These are phyloP conservation scores for Volvariella surrecta DNA, from an alignment of 1,284 basidiomycete species.

Conservation along the genomic window DNA sequence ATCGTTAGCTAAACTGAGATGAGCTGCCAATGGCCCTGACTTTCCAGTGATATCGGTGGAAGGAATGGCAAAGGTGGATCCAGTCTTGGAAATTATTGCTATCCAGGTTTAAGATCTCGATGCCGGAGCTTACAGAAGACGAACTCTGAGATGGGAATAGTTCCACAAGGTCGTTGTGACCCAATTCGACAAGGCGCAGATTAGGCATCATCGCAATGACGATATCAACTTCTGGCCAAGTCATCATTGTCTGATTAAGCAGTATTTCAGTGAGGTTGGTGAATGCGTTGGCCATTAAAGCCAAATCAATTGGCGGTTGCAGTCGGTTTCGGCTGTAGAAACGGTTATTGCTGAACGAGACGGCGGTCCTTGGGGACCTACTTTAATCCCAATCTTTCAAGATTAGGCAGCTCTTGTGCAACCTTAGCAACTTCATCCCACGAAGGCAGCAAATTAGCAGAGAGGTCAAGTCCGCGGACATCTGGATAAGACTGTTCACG, in stretches of 20 bases:
- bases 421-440: slow-evolving; percentile 73
- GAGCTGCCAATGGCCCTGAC: slow-evolving; percentile 15
- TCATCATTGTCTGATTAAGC: slow-evolving; percentile 65
- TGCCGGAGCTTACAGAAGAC: slow-evolving; percentile 17
- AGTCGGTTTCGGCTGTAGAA: slow-evolving; percentile 53
- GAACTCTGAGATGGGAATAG: slow-evolving; percentile 20
- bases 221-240: slow-evolving; percentile 60
- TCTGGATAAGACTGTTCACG: slow-evolving; percentile 33
- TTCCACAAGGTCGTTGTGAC: slow-evolving; percentile 56
- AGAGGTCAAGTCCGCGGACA: slow-evolving; percentile 76
- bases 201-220: slow-evolving; percentile 50
- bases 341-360: slow-evolving; percentile 16
- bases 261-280: slow-evolving; percentile 54
- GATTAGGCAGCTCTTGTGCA: slow-evolving; percentile 46
- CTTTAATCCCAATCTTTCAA: slow-evolving; percentile 75
- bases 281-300: slow-evolving; percentile 38
- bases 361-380: slow-evolving; percentile 27
- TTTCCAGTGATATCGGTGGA: slow-evolving; percentile 44
- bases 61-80: slow-evolving; percentile 38
- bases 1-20: not conserved
- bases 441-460: slow-evolving; percentile 62
- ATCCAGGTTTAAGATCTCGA: slow-evolving; percentile 69
- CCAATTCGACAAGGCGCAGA: slow-evolving; percentile 65
- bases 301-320: slow-evolving; percentile 20
- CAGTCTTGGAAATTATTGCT: slow-evolving; percentile 62